These are phyloP conservation scores for Fusarium robinianum DNA, from an alignment of 2,329 filamentous ascomycete genomes.

Conservation along the genomic window DNA sequence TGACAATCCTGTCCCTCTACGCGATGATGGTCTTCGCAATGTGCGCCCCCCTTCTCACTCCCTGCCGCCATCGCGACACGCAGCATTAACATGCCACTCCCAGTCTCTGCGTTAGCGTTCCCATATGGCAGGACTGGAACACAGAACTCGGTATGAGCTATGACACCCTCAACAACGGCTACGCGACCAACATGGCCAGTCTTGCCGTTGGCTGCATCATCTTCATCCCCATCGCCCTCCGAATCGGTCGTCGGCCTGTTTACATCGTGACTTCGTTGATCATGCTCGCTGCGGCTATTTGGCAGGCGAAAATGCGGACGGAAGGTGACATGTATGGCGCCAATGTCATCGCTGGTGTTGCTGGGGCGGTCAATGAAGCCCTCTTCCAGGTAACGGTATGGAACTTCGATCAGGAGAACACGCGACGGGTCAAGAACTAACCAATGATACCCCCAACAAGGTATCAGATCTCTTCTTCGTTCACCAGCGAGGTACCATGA, in stretches of 20 bases:
- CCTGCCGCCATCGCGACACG: fast-evolving
- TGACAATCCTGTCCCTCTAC: slow-evolving; percentile 19
- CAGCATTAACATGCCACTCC: background rate
- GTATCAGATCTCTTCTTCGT: slow-evolving; percentile 40
- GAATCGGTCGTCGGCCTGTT: slow-evolving; percentile 38
- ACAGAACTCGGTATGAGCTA: slow-evolving; percentile 27
- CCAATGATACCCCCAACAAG: background rate
- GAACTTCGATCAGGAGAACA: background rate
- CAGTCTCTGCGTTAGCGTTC: slow-evolving; percentile 25
- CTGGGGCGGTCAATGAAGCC: slow-evolving; percentile 45
- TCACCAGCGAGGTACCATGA: slow-evolving; percentile 39
- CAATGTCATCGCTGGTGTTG: slow-evolving; percentile 39
- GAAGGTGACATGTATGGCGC: slow-evolving; percentile 27
- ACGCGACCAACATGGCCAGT: slow-evolving; percentile 37
- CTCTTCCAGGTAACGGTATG: slow-evolving; percentile 44
- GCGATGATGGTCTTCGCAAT: slow-evolving; percentile 29
- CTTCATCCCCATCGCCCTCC: slow-evolving; percentile 41
- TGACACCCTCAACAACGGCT: slow-evolving; percentile 31
- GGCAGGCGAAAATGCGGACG: slow-evolving; percentile 33
- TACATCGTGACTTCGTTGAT: slow-evolving; percentile 35
- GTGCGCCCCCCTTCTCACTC: background rate
- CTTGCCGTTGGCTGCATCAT: slow-evolving; percentile 40
- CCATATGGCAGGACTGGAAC: slow-evolving; percentile 26
- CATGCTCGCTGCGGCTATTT: slow-evolving; percentile 29
- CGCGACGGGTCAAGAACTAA: background rate